These are phyloP conservation scores for Kazachstania sp. DNA, from an alignment of 1,139 yeast genomes.

Conservation along the genomic window DNA sequence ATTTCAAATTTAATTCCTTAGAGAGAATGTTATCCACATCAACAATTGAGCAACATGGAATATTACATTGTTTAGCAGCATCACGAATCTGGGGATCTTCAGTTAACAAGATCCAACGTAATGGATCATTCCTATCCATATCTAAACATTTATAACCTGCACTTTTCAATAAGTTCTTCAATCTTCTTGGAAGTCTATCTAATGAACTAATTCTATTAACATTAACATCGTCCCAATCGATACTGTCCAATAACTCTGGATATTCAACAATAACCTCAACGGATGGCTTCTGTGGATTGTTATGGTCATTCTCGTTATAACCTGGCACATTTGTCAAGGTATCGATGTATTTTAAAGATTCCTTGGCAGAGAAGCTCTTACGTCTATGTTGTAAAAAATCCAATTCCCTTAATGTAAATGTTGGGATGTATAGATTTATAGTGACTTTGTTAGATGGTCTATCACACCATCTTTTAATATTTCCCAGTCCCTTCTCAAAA, in stretches of 20 bases:
- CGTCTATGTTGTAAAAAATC: slow-evolving; percentile 23
- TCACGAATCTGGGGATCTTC: slow-evolving; percentile 25
- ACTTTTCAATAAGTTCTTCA: slow-evolving; percentile 25
- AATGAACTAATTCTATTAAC: slow-evolving; percentile 12
- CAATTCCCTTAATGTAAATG: slow-evolving; percentile 25
- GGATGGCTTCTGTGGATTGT: not conserved
- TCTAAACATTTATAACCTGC: slow-evolving; percentile 26
- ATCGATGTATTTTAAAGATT: slow-evolving; percentile 27
- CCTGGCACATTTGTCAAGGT: not conserved
- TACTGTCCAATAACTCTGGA: slow-evolving; percentile 24
- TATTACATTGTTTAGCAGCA: slow-evolving; percentile 20
- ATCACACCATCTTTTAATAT: slow-evolving; percentile 26
- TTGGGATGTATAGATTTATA: slow-evolving; percentile 25
- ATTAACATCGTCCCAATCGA: slow-evolving; percentile 25
- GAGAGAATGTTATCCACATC: slow-evolving; percentile 25
- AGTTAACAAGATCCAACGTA: slow-evolving; percentile 27
- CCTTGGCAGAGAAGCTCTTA: slow-evolving; percentile 26
- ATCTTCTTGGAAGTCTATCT: slow-evolving; percentile 22
- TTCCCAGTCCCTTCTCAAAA: slow-evolving; percentile 29
- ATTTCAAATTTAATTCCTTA: slow-evolving; percentile 20
- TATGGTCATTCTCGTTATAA: not conserved
- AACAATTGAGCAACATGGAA: slow-evolving; percentile 26
- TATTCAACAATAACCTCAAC: slow-evolving; percentile 23
- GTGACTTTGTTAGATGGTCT: slow-evolving; percentile 7
- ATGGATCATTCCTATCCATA: slow-evolving; percentile 14